Evolutionary conservation across 768 basidiomycete species (phyloP).

Genomic region (Panus rudis): DNA sequence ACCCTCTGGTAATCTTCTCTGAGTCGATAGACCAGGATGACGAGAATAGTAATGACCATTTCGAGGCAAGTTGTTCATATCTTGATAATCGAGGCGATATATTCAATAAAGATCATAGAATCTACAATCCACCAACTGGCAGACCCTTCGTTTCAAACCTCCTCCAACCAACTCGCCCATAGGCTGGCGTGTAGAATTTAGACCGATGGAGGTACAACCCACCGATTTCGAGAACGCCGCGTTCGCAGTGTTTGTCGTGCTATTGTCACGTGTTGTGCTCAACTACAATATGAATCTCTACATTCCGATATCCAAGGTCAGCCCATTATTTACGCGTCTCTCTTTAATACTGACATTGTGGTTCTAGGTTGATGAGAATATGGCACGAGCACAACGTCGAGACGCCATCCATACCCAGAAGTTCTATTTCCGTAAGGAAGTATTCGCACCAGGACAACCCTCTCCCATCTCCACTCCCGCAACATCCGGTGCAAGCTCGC

Average conservation of each 20-base stretch:
- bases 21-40: constrained; percentile 95
- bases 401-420: constrained; percentile 67
- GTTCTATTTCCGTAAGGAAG: constrained; percentile 87
- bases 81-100: too few species aligned
- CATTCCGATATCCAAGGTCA: constrained; percentile 92
- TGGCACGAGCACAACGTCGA: constrained; percentile 81
- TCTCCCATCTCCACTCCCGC: constrained; percentile 25
- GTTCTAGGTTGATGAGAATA: constrained; percentile 90
- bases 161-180: constrained; percentile 89
- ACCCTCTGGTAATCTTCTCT: constrained; percentile 91
- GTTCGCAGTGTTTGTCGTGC: constrained; percentile 89
- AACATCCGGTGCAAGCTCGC: constrained; percentile 16
- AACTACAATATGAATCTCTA: constrained; percentile 91
- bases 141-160: constrained; percentile 97
- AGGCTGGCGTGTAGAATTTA: constrained; percentile 97
- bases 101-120: constrained; percentile 65
- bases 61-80: constrained; percentile 55
- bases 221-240: constrained; percentile 99
- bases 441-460: constrained; percentile 47
- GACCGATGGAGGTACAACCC: constrained; percentile 98
- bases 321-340: constrained; percentile 1
- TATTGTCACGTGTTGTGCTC: constrained; percentile 90
- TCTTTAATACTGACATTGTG: background rate
- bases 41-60: constrained; percentile 81
- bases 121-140: constrained; percentile 99